A percentile compares a stretch with the other conserved stretches of the same genome.
Conservation (phyloP, 208 protist genomes). For the Acanthamoeba royreba region DNA sequence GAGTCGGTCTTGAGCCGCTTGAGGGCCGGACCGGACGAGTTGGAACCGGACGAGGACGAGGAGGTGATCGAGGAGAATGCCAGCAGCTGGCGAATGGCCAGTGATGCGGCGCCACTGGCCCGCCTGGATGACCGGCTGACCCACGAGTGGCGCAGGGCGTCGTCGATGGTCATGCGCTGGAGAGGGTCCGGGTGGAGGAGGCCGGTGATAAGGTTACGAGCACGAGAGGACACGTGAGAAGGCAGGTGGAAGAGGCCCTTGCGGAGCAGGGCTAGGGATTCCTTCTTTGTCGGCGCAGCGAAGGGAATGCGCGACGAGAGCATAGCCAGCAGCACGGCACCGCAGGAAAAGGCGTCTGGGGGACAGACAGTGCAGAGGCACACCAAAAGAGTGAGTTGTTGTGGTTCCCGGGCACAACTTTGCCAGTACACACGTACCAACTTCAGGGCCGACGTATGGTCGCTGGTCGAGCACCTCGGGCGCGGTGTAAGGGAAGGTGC, state of each 20-base stretch:
- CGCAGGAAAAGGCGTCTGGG: constrained; percentile 18
- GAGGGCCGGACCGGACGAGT: no score
- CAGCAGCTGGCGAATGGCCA: not conserved
- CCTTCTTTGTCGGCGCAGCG: not conserved
- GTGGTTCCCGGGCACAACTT: no score
- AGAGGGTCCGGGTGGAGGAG: not conserved
- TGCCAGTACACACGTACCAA: no score
- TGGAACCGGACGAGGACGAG: not conserved
- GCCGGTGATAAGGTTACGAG: not conserved
- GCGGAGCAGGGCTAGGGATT: not conserved
- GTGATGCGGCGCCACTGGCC: not conserved
- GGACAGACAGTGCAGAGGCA: no score
- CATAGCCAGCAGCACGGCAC: not conserved
- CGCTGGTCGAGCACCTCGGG: constrained; percentile 25
- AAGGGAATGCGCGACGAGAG: not conserved
- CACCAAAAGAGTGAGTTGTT: no score
- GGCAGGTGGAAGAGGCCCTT: not conserved
- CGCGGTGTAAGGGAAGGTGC: constrained; percentile 17
- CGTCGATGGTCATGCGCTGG: not conserved
- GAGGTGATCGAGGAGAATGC: not conserved
- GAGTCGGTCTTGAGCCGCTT: not conserved
- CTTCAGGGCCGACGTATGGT: not conserved
- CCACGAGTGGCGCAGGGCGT: not conserved
- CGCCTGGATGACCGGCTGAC: not conserved
- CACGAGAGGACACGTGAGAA: not conserved